phyloP scores from a whole-genome alignment of 108 stramenopile species.

The Cyclotella baltica region DNA sequence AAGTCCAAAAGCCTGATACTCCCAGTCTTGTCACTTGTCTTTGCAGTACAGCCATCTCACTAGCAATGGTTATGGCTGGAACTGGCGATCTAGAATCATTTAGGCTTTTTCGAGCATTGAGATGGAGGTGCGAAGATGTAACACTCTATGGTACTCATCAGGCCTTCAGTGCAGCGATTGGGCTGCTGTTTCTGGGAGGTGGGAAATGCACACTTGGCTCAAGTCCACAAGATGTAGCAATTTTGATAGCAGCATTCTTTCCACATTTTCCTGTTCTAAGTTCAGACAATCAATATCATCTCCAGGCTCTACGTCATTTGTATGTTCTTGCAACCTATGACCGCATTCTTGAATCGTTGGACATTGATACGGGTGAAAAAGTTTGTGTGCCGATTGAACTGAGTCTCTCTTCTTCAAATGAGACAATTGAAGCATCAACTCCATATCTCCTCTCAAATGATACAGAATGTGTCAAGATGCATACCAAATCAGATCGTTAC shows the following conservation, averaged over 20 bases:
- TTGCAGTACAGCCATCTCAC: constrained; percentile 78
- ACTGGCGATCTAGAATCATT: constrained; percentile 95
- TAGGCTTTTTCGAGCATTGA: constrained; percentile 82
- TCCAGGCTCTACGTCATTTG: constrained; percentile 96
- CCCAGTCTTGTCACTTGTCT: constrained; percentile 92
- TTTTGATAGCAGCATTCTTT: constrained; percentile 90
- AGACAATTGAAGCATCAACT: constrained; percentile 26
- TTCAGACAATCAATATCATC: constrained; percentile 94
- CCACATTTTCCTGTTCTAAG: constrained; percentile 90
- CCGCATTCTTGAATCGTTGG: constrained; percentile 84
- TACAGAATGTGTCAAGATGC: constrained; percentile 43
- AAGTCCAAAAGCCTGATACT: constrained; percentile 79
- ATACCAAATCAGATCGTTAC: constrained; percentile 66
- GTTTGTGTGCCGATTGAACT: constrained; percentile 82
- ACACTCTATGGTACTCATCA: constrained; percentile 93
- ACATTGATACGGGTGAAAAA: constrained; percentile 86
- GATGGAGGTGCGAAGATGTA: constrained; percentile 89
- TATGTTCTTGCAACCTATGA: constrained; percentile 95
- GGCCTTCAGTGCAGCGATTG: constrained; percentile 90
- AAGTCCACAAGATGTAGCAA: constrained; percentile 91
- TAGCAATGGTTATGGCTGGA: constrained; percentile 96
- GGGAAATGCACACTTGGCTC: constrained; percentile 92
- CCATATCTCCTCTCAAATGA: constrained; percentile 36
- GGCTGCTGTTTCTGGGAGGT: constrained; percentile 95
- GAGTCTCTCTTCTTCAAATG: constrained; percentile 34